Base-by-base conservation (phyloP, 306 rosid genomes). In the Purshia tridentata region DNA sequence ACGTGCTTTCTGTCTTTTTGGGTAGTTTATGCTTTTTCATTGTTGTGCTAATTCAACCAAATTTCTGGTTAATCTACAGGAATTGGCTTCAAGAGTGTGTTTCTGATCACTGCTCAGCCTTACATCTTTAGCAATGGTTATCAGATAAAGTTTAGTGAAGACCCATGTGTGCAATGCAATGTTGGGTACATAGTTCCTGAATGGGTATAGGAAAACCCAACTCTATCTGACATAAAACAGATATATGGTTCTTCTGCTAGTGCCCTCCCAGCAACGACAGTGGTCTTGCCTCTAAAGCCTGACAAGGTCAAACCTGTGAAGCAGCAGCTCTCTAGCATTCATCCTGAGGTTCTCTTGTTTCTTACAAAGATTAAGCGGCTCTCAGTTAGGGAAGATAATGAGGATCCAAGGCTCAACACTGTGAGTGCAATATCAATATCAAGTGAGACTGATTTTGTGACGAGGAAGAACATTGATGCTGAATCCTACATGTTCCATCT, bases 11-110 rank as follows among this genome's bases (percentile, higher is more conserved):
- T 69, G 35, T 20, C 6, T 23, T 12, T 47, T 58, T 10, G 4
- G 29, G 8, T 11, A 13, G 23, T 4, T 40, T 39, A 37, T 48
- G 41, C 3, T 23, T 47, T 12, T 23, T 67, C 70, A 22, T 39
- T 60, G 8, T 0, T 35, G 35, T 19, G n/a, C 22, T 41, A 67
- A 80, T 57, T 45, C 53, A 69, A 46, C 67, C 8, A 49, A 44
- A 8, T 14, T 51, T 79, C 12, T 74, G 68, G 6, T 71, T 12
- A 19, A 74, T 71, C 53, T 75, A 77, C 89, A 92, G 98, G 98
- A n/a, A 92, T 92, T 58, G 96, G 96, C 19, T 90, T 90, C 88
- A 90, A 92, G 84, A 90, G 96, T 80, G 98, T 92, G 4, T 92
- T 92, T 77, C 79, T 92, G 67, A 81, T 92, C 52, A 82, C 95